phyloP scores from a whole-genome alignment of 345 rosid genomes.

The Eucalyptus rudis region DNA sequence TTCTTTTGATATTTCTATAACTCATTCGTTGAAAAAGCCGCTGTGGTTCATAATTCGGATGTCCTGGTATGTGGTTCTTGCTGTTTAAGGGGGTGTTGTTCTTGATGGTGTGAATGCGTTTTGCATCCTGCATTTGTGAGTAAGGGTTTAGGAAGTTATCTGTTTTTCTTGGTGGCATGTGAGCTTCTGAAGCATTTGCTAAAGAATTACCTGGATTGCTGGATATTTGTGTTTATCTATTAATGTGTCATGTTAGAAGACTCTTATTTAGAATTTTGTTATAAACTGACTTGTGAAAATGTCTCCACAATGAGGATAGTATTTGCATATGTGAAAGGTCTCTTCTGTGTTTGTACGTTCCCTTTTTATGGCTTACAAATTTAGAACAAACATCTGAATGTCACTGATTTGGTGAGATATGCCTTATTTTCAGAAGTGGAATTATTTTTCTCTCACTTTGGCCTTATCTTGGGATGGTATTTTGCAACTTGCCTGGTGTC shows the following conservation, averaged over 20 bases:
- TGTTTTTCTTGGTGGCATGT: not conserved
- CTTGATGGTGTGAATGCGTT: not conserved
- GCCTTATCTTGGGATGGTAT: not conserved
- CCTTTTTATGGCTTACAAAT: not conserved
- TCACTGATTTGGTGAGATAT: not conserved
- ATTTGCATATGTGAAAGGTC: not conserved
- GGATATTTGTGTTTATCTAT: not conserved
- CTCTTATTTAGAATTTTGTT: not conserved
- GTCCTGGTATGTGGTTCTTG: not conserved
- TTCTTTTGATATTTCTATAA: not conserved
- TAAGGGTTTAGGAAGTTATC: not conserved
- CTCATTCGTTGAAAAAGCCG: not conserved
- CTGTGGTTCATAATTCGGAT: not conserved
- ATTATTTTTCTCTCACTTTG: not conserved
- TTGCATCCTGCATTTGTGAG: not conserved
- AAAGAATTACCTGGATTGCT: not conserved
- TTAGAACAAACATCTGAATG: not conserved
- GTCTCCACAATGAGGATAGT: not conserved
- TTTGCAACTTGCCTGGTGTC: not conserved
- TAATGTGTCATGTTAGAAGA: not conserved
- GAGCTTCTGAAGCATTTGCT: not conserved
- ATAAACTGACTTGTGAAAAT: not conserved
- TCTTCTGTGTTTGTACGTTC: not conserved
- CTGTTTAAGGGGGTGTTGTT: not conserved
- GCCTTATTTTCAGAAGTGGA: not conserved